A percentile compares a stretch with the other conserved stretches of the same genome.
phyloP scores from a whole-genome alignment of 148 eudicot genomes.

The Tetragonia tetragonoides region DNA sequence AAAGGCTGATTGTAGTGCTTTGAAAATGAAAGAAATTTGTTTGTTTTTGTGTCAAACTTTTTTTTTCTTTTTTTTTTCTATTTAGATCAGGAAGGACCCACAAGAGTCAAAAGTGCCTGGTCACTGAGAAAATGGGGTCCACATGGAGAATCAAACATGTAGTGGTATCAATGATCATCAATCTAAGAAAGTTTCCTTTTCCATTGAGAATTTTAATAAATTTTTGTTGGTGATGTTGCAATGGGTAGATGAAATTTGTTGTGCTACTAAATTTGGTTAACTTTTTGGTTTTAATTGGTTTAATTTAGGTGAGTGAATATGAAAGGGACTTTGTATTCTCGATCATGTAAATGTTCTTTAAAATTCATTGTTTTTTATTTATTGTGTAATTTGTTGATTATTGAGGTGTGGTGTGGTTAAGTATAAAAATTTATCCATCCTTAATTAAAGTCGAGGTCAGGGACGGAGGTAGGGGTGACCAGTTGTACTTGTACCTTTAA shows the following conservation, averaged over 20 bases:
- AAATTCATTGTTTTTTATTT: no score
- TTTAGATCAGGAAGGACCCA: slow-evolving; percentile 22
- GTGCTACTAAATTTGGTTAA: slow-evolving; percentile 19
- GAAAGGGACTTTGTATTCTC: neutral
- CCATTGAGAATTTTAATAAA: neutral
- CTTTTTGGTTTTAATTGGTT: slow-evolving; percentile 15
- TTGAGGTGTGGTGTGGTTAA: no score
- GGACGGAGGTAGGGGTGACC: no score
- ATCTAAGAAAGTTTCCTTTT: neutral
- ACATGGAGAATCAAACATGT: slow-evolving; percentile 12
- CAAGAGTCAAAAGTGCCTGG: slow-evolving; percentile 19
- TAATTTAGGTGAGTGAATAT: slow-evolving; percentile 8
- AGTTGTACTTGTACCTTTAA: no score
- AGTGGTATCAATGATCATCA: neutral
- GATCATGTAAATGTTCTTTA: neutral
- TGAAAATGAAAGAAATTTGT: neutral
- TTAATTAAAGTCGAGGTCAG: no score
- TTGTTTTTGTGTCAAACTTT: neutral
- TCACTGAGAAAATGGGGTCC: slow-evolving; percentile 15
- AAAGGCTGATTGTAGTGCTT: neutral
- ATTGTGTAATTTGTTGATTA: no score
- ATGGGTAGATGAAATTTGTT: slow-evolving; percentile 25
- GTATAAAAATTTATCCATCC: no score
- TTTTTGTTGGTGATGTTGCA: slow-evolving; percentile 2
- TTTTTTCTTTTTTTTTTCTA: slow-evolving; percentile 6